A percentile compares a stretch with the other conserved stretches of the same genome.
Conservation (phyloP, 257 asterid species). For the Anisodus tanguticus region DNA sequence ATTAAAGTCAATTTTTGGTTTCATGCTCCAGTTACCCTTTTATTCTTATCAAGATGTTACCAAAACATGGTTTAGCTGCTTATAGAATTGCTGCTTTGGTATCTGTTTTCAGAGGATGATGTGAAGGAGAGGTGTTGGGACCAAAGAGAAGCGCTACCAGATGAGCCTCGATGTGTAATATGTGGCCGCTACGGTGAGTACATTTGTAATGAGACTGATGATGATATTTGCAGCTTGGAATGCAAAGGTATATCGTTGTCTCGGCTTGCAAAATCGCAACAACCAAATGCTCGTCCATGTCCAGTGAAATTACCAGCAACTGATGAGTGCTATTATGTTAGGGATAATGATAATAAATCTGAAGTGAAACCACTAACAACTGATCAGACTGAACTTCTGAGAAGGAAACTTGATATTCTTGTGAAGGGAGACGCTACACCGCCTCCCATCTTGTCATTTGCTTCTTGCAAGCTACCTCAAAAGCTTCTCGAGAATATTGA, state of each 20-base stretch:
- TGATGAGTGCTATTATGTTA: slow-evolving; percentile 80
- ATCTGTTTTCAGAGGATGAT: slow-evolving; percentile 49
- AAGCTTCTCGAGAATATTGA: slow-evolving; percentile 80
- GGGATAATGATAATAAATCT: slow-evolving; percentile 49
- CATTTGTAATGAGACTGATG: slow-evolving; percentile 87
- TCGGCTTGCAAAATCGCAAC: slow-evolving; percentile 43
- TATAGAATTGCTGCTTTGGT: slow-evolving; percentile 9
- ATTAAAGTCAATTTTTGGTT: not conserved
- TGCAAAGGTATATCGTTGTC: slow-evolving; percentile 66
- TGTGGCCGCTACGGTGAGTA: slow-evolving; percentile 96
- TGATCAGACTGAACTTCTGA: slow-evolving; percentile 53
- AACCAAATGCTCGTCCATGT: slow-evolving; percentile 41
- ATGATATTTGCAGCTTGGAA: slow-evolving; percentile 86
- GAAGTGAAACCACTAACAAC: slow-evolving; percentile 36
- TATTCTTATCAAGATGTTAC: not conserved
- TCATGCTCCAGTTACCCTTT: not conserved
- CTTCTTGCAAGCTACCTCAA: slow-evolving; percentile 71
- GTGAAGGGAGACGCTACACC: slow-evolving; percentile 61
- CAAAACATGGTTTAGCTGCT: not conserved
- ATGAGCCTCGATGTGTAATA: slow-evolving; percentile 72
- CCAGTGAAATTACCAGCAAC: slow-evolving; percentile 56
- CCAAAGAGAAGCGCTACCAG: slow-evolving; percentile 85
- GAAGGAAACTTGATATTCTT: slow-evolving; percentile 67
- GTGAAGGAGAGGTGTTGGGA: slow-evolving; percentile 77
- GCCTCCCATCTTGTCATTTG: slow-evolving; percentile 70